Percentiles rank a stretch among this genome's conserved stretches.
These are phyloP conservation scores for Pyrrhoderma noxium DNA, from an alignment of 1,284 basidiomycete genomes.

Conservation along the genomic window DNA sequence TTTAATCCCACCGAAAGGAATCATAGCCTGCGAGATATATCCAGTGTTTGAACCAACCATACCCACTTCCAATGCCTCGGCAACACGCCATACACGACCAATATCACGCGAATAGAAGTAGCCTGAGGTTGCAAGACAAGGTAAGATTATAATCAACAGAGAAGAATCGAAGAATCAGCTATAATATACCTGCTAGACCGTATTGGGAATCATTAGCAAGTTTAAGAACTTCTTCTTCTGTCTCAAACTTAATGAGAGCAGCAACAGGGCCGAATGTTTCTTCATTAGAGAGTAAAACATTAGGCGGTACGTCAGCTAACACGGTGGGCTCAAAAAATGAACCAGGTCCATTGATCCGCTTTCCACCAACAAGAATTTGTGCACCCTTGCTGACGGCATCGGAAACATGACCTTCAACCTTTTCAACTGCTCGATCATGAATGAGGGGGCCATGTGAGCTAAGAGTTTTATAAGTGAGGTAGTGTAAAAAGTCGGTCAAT, in stretches of 20 bases:
- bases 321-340: conserved; percentile 84
- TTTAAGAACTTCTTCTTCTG: conserved; percentile 86
- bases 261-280: conserved; percentile 90
- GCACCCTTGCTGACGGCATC: conserved; percentile 82
- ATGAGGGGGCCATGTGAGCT: conserved; percentile 92
- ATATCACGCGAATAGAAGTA: conserved; percentile 93
- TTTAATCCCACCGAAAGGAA: conserved; percentile 93
- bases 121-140: too few relatives aligned
- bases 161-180: too few relatives aligned
- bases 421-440: conserved; percentile 78
- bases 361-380: conserved; percentile 83
- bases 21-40: conserved; percentile 68
- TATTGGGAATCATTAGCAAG: conserved; percentile 81
- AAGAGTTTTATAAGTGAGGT: not conserved
- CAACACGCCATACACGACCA: conserved; percentile 91
- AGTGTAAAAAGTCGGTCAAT: not conserved
- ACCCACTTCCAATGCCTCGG: conserved; percentile 93
- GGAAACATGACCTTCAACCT: conserved; percentile 83
- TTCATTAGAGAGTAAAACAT: conserved; percentile 59
- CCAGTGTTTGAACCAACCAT: conserved; percentile 94
- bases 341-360: conserved; percentile 39
- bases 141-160: too few relatives aligned
- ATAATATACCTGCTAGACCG: conserved; percentile 72
- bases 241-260: conserved; percentile 76
- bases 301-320: conserved; percentile 75